Evolutionary conservation across 441 rosid genomes (phyloP), one percentile per base, ranked within the genome.

Genomic region (Euphorbia schlechtendalii): DNA sequence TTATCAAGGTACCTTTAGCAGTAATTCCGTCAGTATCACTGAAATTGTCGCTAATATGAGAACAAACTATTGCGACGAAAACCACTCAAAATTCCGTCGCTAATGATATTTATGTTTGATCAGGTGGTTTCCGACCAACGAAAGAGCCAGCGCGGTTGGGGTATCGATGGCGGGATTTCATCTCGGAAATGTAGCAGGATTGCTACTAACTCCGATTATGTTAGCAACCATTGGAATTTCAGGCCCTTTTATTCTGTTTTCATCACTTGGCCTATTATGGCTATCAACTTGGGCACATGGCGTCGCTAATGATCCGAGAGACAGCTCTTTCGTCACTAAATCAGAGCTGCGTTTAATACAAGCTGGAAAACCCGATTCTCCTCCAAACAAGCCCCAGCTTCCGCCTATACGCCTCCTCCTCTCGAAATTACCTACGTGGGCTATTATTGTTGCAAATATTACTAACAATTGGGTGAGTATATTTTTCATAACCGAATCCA

Each of bases 81-180:
- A 32, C 3, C 6, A 3, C 34, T 6, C 34, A 6, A 2, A 2
- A 32, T 32, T 32, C 6, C 34, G 34, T 32, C 34, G 6, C 34
- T 6, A 32, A 32, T 32, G 34, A 32, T 2, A 6, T 2, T 32
- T 32, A 18, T 63, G 55, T 32, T 41, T 52, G 27, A 24, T 58
- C 57, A 89, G 96, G 77, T 93, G 99, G 97, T 87, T 89, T 67
- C 96, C 97, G 1, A 77, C 69, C 22, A 69, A 86, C 10, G 96
- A 90, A 77, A 78, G 99, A 73, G 99, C 99, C 21, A 86, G 82
- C 71, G 98, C 99, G 21, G 88, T 94, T 49, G 99, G 94, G 21
- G 73, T 94, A 49, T 86, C 96, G 0, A 91, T 94, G 98, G 99
- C 86, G 0, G 99, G 99, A 61, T 94, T 94, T 80, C 99, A 94